Conservation (phyloP, 441 rosid species). For the Populus tomentosa region DNA sequence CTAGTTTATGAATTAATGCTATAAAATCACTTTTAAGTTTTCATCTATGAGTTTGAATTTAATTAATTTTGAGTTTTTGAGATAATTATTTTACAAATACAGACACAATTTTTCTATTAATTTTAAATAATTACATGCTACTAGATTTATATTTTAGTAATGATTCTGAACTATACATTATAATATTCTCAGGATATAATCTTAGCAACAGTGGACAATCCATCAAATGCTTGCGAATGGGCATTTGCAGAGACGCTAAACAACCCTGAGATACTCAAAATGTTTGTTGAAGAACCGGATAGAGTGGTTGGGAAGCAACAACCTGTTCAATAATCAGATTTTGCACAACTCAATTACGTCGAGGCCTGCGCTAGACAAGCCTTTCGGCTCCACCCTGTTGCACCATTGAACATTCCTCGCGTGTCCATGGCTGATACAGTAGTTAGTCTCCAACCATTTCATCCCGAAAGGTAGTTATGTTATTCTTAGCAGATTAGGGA, state of each 20-base stretch:
- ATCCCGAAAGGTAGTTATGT: constrained; percentile 14
- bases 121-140: too few relatives aligned
- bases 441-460: constrained; percentile 3
- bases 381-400: constrained; percentile 11
- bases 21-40: too few relatives aligned
- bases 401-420: constrained; percentile 17
- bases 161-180: too few relatives aligned
- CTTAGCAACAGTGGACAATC: constrained; percentile 5
- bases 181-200: constrained; percentile 4
- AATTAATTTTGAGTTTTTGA: too few relatives aligned
- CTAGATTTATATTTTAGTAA: too few relatives aligned
- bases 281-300: constrained; percentile 4
- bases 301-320: constrained; percentile 8
- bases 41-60: too few relatives aligned
- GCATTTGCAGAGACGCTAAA: constrained; percentile 16
- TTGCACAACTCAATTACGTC: constrained; percentile 9
- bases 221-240: constrained; percentile 16
- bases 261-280: constrained; percentile 3
- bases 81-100: too few relatives aligned
- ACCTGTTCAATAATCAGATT: constrained; percentile 17
- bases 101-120: too few relatives aligned
- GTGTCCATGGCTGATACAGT: constrained; percentile 1
- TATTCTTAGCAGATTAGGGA: not conserved
- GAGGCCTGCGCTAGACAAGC: constrained; percentile 16
- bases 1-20: too few relatives aligned